Evolutionary conservation across 257 asterid genomes (phyloP).

Genomic region (Nicotiana tabacum): DNA sequence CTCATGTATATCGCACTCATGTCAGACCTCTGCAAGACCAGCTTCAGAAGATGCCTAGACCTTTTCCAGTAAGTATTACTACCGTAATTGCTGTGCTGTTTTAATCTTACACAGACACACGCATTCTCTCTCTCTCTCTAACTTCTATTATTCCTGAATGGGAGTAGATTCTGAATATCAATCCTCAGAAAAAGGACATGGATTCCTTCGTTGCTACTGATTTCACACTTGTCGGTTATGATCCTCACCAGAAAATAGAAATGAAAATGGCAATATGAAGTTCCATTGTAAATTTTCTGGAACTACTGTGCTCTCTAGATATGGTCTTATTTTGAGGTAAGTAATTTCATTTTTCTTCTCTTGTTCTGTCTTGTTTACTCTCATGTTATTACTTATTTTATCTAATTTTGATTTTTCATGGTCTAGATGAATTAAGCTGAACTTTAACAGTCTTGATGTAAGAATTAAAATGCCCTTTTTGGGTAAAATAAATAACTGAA

Average conservation of each 20-base stretch:
- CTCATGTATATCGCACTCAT: conserved; percentile 82
- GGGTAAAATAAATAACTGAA: too few relatives aligned
- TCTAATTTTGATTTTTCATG: background rate
- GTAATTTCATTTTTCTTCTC: background rate
- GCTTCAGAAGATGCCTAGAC: conserved; percentile 72
- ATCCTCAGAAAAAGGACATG: conserved; percentile 59
- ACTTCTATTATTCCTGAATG: background rate
- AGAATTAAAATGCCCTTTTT: too few relatives aligned
- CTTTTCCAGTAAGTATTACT: conserved; percentile 69
- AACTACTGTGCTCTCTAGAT: background rate
- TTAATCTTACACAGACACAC: too few relatives aligned
- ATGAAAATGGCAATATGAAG: conserved; percentile 80
- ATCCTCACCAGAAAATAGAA: conserved; percentile 82
- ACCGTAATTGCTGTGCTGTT: background rate
- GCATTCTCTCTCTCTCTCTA: background rate
- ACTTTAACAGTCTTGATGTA: background rate
- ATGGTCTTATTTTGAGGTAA: conserved; percentile 12
- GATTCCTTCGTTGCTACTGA: conserved; percentile 75
- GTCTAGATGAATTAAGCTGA: background rate
- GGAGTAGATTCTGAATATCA: conserved; percentile 65
- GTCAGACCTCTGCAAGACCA: conserved; percentile 78
- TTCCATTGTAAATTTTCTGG: background rate
- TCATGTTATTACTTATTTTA: background rate
- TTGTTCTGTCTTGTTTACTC: background rate
- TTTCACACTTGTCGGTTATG: conserved; percentile 61